Evolutionary conservation across 179 eudicot genomes (phyloP).

Genomic region (Actinidia arguta): DNA sequence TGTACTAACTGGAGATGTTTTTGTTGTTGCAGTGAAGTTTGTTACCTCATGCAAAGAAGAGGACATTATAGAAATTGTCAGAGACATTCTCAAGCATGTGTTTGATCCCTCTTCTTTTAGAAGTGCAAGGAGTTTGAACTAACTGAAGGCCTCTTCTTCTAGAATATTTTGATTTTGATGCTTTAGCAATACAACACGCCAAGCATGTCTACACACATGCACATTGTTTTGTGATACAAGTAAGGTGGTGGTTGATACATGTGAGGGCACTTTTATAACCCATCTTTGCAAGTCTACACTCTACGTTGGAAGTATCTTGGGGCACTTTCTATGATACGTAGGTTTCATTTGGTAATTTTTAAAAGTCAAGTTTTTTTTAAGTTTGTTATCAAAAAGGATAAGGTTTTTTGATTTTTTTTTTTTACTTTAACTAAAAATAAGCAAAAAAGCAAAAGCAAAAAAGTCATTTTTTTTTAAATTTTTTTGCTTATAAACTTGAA

Average conservation of each 20-base stretch:
- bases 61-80: conserved; percentile 44
- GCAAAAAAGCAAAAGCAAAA: too few relatives aligned
- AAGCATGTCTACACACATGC: background rate
- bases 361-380: too few relatives aligned
- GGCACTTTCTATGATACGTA: conserved; percentile 5
- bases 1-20: background rate
- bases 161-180: background rate
- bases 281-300: background rate
- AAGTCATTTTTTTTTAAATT: too few relatives aligned
- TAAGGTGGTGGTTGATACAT: background rate
- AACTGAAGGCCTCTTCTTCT: background rate
- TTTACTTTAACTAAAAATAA: too few relatives aligned
- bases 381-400: too few relatives aligned
- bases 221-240: conserved; percentile 9
- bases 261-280: conserved; percentile 3
- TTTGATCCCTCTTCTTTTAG: conserved; percentile 22
- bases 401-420: too few relatives aligned
- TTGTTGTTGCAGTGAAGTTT: conserved; percentile 48
- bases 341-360: too few relatives aligned
- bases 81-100: conserved; percentile 49
- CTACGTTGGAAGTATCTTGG: background rate
- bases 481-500: too few relatives aligned
- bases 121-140: background rate
- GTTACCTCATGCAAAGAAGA: conserved; percentile 56
- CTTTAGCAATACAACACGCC: background rate